Percentiles rank a stretch among this genome's conserved stretches.
Conservation (phyloP, 495 filamentous ascomycete species). For the Pyrenula massariospora region DNA sequence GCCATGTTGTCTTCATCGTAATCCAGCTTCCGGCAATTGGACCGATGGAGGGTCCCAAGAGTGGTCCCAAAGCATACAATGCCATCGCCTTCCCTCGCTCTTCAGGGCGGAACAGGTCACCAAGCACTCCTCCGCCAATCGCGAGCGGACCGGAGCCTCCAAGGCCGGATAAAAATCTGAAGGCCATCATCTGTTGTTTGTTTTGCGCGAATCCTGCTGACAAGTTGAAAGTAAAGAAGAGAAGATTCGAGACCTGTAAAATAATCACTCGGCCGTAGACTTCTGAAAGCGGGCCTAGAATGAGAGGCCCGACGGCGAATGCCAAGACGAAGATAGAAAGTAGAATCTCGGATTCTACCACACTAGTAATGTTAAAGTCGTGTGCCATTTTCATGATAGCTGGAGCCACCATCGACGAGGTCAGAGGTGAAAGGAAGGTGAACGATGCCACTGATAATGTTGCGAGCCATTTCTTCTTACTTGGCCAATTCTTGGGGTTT, state of each 20-base stretch:
- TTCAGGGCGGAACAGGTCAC: slow-evolving; percentile 38
- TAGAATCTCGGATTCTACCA: slow-evolving; percentile 43
- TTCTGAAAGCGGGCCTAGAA: slow-evolving; percentile 53
- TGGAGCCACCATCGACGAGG: slow-evolving; percentile 64
- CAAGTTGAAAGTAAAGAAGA: slow-evolving; percentile 46
- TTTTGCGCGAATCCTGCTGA: slow-evolving; percentile 44
- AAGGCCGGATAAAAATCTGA: slow-evolving; percentile 44
- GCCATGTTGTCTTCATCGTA: slow-evolving; percentile 41
- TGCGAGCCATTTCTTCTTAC: slow-evolving; percentile 48
- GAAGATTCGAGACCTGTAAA: slow-evolving; percentile 36
- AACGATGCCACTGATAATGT: slow-evolving; percentile 39
- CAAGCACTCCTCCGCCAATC: slow-evolving; percentile 31
- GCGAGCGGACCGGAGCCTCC: slow-evolving; percentile 40
- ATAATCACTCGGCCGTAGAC: slow-evolving; percentile 49
- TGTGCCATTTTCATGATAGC: slow-evolving; percentile 37
- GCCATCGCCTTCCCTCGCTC: slow-evolving; percentile 44
- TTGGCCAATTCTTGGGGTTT: slow-evolving; percentile 50
- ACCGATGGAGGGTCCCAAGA: slow-evolving; percentile 41
- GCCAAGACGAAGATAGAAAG: slow-evolving; percentile 45
- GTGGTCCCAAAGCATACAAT: slow-evolving; percentile 38
- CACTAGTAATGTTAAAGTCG: slow-evolving; percentile 50
- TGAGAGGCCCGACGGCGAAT: slow-evolving; percentile 39
- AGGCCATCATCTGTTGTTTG: slow-evolving; percentile 39
- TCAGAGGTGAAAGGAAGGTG: slow-evolving; percentile 43
- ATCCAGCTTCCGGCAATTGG: slow-evolving; percentile 42